Evolutionary conservation across 371 early-diverging fungal species (phyloP).

Genomic region (Conidiobolus incongruus): DNA sequence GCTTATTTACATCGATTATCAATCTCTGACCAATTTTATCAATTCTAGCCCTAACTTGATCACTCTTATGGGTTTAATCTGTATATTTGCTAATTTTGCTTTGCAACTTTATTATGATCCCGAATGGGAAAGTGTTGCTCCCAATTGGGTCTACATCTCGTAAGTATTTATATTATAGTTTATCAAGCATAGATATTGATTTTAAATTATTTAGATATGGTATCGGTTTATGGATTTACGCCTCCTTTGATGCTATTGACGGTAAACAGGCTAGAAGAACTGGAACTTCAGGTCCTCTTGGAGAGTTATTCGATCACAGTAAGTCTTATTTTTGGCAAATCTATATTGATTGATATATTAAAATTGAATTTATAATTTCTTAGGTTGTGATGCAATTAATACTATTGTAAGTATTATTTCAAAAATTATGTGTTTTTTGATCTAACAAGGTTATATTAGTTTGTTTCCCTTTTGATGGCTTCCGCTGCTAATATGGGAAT

Average conservation of each 20-base stretch:
- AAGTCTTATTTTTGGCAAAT: constrained; percentile 4
- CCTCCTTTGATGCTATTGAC: constrained; percentile 93
- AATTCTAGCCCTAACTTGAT: constrained; percentile 80
- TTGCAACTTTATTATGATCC: constrained; percentile 39
- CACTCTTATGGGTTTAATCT: constrained; percentile 80
- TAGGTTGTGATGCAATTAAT: constrained; percentile 82
- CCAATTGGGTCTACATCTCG: constrained; percentile 70
- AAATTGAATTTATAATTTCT: not conserved
- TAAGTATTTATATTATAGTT: constrained; percentile 7
- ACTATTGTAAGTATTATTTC: constrained; percentile 20
- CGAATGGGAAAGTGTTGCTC: constrained; percentile 46
- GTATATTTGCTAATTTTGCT: constrained; percentile 54
- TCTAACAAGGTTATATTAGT: constrained; percentile 8
- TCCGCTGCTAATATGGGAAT: constrained; percentile 46
- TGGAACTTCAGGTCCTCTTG: constrained; percentile 79
- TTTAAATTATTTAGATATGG: constrained; percentile 16
- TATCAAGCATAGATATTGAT: not conserved
- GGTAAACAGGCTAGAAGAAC: constrained; percentile 96
- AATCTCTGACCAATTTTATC: not conserved
- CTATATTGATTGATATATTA: no score
- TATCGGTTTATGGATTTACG: constrained; percentile 78
- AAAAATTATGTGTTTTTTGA: not conserved
- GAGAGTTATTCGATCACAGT: constrained; percentile 87
- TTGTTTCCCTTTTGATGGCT: constrained; percentile 28
- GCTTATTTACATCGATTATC: not conserved